phyloP scores from a whole-genome alignment of 148 eudicot species.

The Polygonum aviculare region DNA sequence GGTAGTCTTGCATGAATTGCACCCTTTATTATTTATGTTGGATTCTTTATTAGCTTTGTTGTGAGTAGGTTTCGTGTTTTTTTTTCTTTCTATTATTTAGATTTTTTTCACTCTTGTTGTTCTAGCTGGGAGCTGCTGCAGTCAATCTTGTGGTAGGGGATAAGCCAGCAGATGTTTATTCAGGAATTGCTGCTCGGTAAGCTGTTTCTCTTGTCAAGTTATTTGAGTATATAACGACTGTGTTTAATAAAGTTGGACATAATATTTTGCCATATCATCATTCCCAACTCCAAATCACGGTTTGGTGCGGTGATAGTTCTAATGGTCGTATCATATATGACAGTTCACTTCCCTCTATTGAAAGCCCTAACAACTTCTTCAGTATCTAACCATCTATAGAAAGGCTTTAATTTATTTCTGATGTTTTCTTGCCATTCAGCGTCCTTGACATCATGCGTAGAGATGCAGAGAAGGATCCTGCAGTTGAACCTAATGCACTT shows the following conservation, averaged over 20 bases:
- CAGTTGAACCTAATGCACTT: conserved; percentile 49
- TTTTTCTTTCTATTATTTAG: not conserved
- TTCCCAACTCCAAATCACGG: not conserved
- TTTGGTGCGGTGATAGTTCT: not conserved
- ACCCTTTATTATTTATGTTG: not conserved
- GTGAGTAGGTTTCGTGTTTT: not conserved
- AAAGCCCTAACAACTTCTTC: not conserved
- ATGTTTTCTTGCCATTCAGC: conserved; percentile 32
- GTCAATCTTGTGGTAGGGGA: conserved; percentile 94
- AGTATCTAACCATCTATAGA: not conserved
- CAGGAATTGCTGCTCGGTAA: conserved; percentile 91
- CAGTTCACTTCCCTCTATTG: not conserved
- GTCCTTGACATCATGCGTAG: conserved; percentile 80
- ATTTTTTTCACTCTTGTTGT: conserved; percentile 8
- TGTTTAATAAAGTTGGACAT: not conserved
- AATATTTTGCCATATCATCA: not conserved
- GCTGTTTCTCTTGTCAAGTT: not conserved
- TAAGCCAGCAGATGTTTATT: conserved; percentile 96
- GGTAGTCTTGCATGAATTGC: not conserved
- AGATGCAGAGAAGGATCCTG: conserved; percentile 74
- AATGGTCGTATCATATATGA: not conserved
- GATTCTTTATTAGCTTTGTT: not conserved
- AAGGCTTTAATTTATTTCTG: not conserved
- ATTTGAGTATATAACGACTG: not conserved
- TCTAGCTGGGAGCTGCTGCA: conserved; percentile 87